Conservation (phyloP, 2,329 filamentous ascomycete species). For the Fusarium globosum region DNA sequence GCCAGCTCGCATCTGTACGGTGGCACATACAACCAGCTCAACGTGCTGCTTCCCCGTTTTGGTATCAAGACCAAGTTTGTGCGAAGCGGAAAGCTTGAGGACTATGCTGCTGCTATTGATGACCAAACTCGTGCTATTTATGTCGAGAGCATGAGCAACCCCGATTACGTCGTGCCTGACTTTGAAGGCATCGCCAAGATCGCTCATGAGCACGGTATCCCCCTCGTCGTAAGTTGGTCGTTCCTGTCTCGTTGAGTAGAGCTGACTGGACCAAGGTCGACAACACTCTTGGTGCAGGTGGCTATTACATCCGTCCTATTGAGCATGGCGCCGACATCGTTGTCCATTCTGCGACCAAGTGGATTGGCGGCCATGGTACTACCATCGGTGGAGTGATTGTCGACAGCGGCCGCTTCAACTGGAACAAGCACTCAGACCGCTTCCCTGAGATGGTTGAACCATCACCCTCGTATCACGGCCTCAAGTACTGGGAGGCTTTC, state of each 20-base stretch:
- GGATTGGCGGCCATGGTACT: conserved; percentile 96
- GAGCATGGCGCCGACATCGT: conserved; percentile 93
- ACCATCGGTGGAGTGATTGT: conserved; percentile 89
- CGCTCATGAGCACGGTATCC: conserved; percentile 76
- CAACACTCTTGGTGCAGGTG: conserved; percentile 95
- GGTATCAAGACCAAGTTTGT: conserved; percentile 92
- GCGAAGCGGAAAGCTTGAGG: conserved; percentile 80
- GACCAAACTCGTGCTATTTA: conserved; percentile 94
- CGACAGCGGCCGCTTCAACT: conserved; percentile 92
- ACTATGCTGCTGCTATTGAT: conserved; percentile 85
- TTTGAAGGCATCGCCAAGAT: conserved; percentile 86
- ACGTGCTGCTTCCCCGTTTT: conserved; percentile 85
- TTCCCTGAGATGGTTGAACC: conserved; percentile 96
- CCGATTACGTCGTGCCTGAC: conserved; percentile 91
- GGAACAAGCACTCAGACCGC: conserved; percentile 82
- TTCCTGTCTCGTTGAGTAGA: neutral
- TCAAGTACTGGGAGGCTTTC: conserved; percentile 95
- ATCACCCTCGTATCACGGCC: conserved; percentile 87
- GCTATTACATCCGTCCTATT: conserved; percentile 87
- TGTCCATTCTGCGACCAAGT: conserved; percentile 94
- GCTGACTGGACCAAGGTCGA: conserved; percentile 69
- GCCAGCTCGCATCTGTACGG: conserved; percentile 92
- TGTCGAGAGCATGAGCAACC: conserved; percentile 92
- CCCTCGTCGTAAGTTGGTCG: conserved; percentile 64
- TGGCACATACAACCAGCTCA: conserved; percentile 97